Conservation (phyloP, 306 rosid species). For the Prunus kanzakura region DNA sequence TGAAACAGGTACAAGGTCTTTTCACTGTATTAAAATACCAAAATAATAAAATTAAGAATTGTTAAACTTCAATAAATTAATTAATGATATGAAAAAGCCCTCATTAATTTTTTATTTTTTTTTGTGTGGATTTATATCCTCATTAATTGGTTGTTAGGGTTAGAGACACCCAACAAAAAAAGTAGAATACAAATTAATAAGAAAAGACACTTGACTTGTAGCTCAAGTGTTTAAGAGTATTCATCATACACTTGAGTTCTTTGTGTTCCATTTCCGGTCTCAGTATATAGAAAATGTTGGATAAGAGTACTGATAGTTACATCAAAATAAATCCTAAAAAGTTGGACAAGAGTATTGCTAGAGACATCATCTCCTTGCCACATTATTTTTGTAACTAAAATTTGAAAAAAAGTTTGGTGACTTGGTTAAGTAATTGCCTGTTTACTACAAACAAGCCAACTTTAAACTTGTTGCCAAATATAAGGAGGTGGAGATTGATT, state of each 20-base stretch:
- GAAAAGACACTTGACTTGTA: no score
- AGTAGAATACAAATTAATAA: not conserved
- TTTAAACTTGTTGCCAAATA: not conserved
- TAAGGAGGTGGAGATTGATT: no score
- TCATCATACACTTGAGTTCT: no score
- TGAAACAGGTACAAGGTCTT: constrained; percentile 3
- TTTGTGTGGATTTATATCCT: not conserved
- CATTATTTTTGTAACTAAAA: no score
- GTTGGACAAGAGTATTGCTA: no score
- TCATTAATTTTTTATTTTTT: not conserved
- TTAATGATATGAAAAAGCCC: not conserved
- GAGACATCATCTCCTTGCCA: no score
- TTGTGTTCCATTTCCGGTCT: no score
- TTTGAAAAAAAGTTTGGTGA: not conserved
- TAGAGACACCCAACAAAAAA: not conserved
- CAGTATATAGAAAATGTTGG: no score
- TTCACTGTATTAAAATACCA: not conserved
- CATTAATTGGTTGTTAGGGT: not conserved
- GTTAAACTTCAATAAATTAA: not conserved
- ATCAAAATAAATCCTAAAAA: no score
- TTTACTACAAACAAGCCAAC: not conserved
- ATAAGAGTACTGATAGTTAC: no score
- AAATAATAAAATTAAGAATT: not conserved
- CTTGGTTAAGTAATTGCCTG: not conserved
- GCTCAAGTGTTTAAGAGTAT: no score